These are phyloP conservation scores for Orbilia brochopaga DNA, from an alignment of 2,329 filamentous ascomycete genomes.

Conservation along the genomic window DNA sequence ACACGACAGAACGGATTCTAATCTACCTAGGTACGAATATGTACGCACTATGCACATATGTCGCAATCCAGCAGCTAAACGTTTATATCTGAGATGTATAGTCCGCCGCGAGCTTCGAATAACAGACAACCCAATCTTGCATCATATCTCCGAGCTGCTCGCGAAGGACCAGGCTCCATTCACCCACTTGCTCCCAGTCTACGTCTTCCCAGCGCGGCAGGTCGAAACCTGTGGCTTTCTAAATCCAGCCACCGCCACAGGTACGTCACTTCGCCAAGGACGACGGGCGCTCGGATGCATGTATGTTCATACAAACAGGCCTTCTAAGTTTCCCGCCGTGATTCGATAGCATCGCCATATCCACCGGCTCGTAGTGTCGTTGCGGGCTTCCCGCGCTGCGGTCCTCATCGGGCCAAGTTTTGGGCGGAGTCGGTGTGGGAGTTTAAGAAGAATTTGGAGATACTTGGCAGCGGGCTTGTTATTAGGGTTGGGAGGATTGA, in stretches of 20 bases:
- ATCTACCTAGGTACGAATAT: neutral
- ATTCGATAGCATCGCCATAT: slow-evolving; percentile 67
- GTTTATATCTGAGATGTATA: no score
- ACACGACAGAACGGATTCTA: neutral
- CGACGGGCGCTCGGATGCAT: slow-evolving; percentile 51
- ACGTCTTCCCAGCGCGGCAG: slow-evolving; percentile 72
- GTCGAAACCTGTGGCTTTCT: slow-evolving; percentile 78
- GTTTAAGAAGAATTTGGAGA: slow-evolving; percentile 68
- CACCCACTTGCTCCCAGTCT: slow-evolving; percentile 75
- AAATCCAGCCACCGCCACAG: slow-evolving; percentile 55
- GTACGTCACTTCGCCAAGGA: neutral
- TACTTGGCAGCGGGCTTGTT: slow-evolving; percentile 66
- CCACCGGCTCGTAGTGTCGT: slow-evolving; percentile 71
- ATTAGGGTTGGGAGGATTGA: slow-evolving; percentile 67
- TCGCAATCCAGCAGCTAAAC: no score
- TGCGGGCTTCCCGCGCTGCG: slow-evolving; percentile 74
- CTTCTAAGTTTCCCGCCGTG: slow-evolving; percentile 3
- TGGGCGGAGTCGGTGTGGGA: slow-evolving; percentile 75
- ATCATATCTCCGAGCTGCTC: slow-evolving; percentile 57
- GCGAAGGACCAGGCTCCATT: slow-evolving; percentile 23
- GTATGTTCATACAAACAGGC: neutral
- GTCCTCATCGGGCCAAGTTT: slow-evolving; percentile 74
- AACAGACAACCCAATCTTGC: slow-evolving; percentile 75
- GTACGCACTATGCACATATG: neutral
- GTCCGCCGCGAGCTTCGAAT: slow-evolving; percentile 75